phyloP scores from a whole-genome alignment of 345 rosid genomes.

The Nasturtium officinale region DNA sequence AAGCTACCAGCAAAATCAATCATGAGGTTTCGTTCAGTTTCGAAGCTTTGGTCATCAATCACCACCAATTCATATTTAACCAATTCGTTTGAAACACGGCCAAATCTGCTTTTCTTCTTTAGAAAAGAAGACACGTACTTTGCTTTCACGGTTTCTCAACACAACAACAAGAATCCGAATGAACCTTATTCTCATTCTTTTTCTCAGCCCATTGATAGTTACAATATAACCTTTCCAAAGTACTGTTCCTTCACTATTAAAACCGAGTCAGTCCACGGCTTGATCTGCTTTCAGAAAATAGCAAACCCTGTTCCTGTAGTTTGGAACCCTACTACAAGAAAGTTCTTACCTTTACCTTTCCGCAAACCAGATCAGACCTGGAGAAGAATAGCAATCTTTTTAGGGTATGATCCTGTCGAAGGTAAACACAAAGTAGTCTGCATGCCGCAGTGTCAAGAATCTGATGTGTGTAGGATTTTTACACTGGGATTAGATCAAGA shows the following conservation, averaged over 20 bases:
- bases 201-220: background rate
- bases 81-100: background rate
- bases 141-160: background rate
- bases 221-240: background rate
- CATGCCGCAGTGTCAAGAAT: background rate
- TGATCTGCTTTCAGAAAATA: background rate
- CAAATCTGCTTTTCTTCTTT: background rate
- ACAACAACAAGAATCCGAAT: too few relatives aligned
- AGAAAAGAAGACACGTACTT: background rate
- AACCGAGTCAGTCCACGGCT: background rate
- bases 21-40: background rate
- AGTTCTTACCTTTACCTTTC: background rate
- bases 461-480: background rate
- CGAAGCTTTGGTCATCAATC: constrained; percentile 4
- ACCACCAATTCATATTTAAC: background rate
- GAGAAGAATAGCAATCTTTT: background rate
- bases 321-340: constrained; percentile 24
- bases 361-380: background rate
- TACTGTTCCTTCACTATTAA: background rate
- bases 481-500: background rate
- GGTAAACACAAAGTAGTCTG: constrained; percentile 11
- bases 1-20: background rate
- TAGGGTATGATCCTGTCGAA: constrained; percentile 17
- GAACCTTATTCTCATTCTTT: background rate
- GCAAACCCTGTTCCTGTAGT: background rate